Percentiles rank a stretch among this genome's conserved stretches.
Conservation (phyloP, 345 rosid genomes). For the Citrus inodora region DNA sequence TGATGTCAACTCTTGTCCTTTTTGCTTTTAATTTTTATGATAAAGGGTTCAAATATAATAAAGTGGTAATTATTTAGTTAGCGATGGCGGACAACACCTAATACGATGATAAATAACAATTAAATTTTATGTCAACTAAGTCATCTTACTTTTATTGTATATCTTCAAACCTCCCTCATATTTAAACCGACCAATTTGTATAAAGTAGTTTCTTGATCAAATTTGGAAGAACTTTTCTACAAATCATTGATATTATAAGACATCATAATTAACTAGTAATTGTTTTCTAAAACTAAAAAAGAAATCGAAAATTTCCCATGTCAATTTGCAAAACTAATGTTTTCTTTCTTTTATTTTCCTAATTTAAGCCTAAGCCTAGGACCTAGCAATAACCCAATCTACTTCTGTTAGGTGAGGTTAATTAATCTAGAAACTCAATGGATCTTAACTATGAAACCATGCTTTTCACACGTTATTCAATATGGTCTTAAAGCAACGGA, state of each 20-base stretch:
- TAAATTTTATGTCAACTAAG: neutral
- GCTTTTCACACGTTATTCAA: too few relatives aligned
- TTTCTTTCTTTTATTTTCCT: too few relatives aligned
- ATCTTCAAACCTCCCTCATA: neutral
- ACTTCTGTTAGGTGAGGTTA: too few relatives aligned
- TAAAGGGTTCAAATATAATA: neutral
- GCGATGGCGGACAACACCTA: constrained; percentile 10
- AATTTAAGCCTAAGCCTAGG: too few relatives aligned
- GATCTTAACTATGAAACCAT: too few relatives aligned
- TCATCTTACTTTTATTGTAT: neutral
- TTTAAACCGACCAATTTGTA: constrained; percentile 1
- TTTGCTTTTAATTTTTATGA: neutral
- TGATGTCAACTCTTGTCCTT: neutral
- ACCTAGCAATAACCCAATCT: too few relatives aligned
- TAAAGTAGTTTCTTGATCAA: neutral
- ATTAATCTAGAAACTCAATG: too few relatives aligned
- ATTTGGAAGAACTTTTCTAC: neutral
- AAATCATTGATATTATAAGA: neutral
- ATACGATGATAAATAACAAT: neutral
- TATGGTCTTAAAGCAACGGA: too few relatives aligned
- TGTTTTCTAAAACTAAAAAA: neutral
- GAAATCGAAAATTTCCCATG: neutral
- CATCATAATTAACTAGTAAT: too few relatives aligned
- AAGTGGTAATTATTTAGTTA: neutral
- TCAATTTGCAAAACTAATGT: neutral